Percentiles rank a stretch among this genome's conserved stretches.
These are phyloP conservation scores for Marsdenia floribunda DNA, from an alignment of 257 asterid genomes.

Conservation along the genomic window DNA sequence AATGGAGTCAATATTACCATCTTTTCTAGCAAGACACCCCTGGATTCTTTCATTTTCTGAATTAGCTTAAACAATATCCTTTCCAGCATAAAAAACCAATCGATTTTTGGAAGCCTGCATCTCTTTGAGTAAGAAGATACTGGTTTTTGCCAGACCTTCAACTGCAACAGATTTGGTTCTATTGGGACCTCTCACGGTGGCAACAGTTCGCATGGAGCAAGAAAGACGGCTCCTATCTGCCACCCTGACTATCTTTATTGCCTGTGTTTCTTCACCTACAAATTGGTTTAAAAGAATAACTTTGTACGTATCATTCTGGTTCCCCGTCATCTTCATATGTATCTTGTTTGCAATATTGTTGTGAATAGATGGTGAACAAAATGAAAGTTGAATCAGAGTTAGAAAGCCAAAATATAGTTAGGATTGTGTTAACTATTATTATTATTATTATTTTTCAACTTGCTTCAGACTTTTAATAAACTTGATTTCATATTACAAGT, in stretches of 20 bases:
- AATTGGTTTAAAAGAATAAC: neutral
- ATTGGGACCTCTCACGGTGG: too few relatives aligned
- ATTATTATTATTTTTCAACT: too few relatives aligned
- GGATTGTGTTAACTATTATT: neutral
- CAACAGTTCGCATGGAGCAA: neutral
- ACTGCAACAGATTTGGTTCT: neutral
- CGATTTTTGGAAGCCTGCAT: constrained; percentile 58
- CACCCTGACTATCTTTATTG: neutral
- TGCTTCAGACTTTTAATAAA: too few relatives aligned
- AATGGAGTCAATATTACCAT: neutral
- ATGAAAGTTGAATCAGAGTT: neutral
- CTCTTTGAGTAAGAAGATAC: constrained; percentile 24
- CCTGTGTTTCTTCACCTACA: neutral
- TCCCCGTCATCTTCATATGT: neutral
- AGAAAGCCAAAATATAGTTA: neutral
- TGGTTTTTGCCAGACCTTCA: neutral
- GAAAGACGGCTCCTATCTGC: neutral
- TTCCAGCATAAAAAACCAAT: constrained; percentile 67
- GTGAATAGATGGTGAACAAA: neutral
- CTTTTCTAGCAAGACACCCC: neutral
- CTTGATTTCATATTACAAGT: too few relatives aligned
- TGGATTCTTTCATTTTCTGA: neutral
- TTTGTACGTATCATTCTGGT: neutral
- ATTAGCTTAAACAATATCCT: constrained; percentile 1
- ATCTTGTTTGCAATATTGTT: neutral